Evolutionary conservation across 192 early-diverging fungal species (phyloP), one percentile per base, ranked within the genome.

Genomic region (Spizellomyces sp.): DNA sequence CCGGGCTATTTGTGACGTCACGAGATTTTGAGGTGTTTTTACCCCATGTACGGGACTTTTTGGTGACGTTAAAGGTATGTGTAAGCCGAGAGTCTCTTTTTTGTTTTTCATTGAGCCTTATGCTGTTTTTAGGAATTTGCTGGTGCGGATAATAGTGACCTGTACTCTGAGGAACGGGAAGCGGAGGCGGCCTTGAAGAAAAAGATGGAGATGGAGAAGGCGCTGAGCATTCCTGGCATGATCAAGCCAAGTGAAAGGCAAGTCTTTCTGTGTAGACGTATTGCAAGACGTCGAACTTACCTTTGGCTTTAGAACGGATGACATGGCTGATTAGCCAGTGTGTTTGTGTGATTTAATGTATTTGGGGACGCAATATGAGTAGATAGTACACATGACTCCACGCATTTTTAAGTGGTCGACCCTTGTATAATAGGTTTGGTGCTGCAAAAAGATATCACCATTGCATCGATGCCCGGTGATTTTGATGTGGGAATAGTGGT

Each of bases 131-230:
- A 95, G 81, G 96, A 99, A 83, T 98, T 98, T 86, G 86, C 92
- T 10, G 94, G 90, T 21, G 93, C 92, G 58, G 91, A 92, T 66
- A 89, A 86, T 66, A 85, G 88, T 46, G 81, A 88, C 21, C 76
- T 98, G 58, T 98, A 86, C 75, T 81, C 95, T 73, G 94, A 95
- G 64, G 96, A 98, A 75, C 86, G 91, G 66, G 97, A 99, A 82
- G 86, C 84, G 41, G 93, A 94, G 69, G 79, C 89, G 14, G 90
- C 92, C 70, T 70, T 69, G 58, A 93, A 90, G 80, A 88, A 88
- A 79, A 88, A 93, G 81, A 75, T 74, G 74, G 95, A 96, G 43
- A 82, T 90, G 75, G 93, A 93, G 69, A 85, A 87, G 64, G 93
- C 94, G 12, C 76, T 93, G 65, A 82, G 84, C 73, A 91, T 99